phyloP scores from a whole-genome alignment of 805 yeast genomes.

The Wickerhamomyces strasburgensis region DNA sequence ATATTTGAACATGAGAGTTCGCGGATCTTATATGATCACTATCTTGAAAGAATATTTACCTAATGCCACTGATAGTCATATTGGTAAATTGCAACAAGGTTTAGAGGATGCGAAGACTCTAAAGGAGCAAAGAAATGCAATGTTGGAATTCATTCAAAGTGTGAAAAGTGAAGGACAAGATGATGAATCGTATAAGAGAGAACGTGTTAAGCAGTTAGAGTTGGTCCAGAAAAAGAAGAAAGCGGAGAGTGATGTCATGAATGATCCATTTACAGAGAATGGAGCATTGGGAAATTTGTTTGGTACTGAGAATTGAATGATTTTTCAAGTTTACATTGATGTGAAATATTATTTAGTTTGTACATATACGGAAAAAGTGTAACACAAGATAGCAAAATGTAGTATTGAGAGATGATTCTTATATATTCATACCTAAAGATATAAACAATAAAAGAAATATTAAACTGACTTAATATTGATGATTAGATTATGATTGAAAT shows the following conservation, averaged over 20 bases:
- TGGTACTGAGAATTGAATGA: conserved; percentile 33
- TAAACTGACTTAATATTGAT: no score
- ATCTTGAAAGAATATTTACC: conserved; percentile 51
- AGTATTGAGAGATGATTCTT: no score
- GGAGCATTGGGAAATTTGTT: conserved; percentile 59
- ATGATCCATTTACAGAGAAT: conserved; percentile 68
- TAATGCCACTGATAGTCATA: conserved; percentile 48
- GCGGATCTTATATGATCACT: conserved; percentile 64
- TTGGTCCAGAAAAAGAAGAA: conserved; percentile 46
- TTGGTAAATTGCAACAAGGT: conserved; percentile 58
- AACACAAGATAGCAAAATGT: no score
- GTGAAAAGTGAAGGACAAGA: conserved; percentile 48
- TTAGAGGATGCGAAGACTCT: conserved; percentile 61
- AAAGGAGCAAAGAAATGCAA: conserved; percentile 75
- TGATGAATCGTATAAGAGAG: conserved; percentile 39
- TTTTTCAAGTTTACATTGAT: no score
- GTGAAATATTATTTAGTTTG: no score
- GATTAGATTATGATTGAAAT: no score
- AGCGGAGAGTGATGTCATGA: conserved; percentile 49
- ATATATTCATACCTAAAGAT: no score
- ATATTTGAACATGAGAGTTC: conserved; percentile 66
- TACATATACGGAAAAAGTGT: no score
- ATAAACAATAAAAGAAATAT: no score
- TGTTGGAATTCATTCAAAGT: conserved; percentile 68
- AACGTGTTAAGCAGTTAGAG: conserved; percentile 51